A percentile compares a stretch with the other conserved stretches of the same genome.
These are phyloP conservation scores for Cajanus cajan DNA, from an alignment of 306 rosid genomes.

Conservation along the genomic window DNA sequence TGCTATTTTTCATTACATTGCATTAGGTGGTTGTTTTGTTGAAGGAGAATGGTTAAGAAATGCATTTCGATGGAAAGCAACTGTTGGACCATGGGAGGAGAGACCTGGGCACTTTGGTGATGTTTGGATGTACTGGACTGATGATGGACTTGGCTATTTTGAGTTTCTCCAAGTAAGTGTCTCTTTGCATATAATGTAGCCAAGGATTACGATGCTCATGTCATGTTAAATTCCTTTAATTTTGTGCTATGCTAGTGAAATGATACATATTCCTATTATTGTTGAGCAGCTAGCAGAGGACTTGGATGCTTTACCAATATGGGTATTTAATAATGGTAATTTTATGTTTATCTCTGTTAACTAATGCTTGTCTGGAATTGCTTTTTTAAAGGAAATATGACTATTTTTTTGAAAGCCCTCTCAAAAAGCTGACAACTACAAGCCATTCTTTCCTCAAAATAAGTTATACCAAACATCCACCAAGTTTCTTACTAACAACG, in stretches of 20 bases:
- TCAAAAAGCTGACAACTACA: neutral
- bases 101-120: constrained; percentile 99
- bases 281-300: constrained; percentile 84
- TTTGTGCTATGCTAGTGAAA: constrained; percentile 9
- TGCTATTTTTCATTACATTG: constrained; percentile 20
- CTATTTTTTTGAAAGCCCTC: neutral
- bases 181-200: constrained; percentile 13
- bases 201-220: constrained; percentile 6
- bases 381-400: neutral
- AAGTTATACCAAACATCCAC: neutral
- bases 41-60: constrained; percentile 96
- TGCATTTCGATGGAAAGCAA: constrained; percentile 94
- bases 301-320: constrained; percentile 71
- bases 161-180: constrained; percentile 86
- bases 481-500: neutral
- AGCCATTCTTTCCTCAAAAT: neutral
- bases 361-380: neutral
- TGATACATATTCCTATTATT: neutral
- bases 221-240: neutral
- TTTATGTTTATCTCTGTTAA: constrained; percentile 17
- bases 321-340: constrained; percentile 97
- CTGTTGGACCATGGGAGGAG: constrained; percentile 93
- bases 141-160: constrained; percentile 91
- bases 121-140: constrained; percentile 99
- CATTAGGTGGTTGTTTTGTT: constrained; percentile 81